These are phyloP conservation scores for Aureobasidium sp. DNA, from an alignment of 2,329 filamentous ascomycete genomes.

Conservation along the genomic window DNA sequence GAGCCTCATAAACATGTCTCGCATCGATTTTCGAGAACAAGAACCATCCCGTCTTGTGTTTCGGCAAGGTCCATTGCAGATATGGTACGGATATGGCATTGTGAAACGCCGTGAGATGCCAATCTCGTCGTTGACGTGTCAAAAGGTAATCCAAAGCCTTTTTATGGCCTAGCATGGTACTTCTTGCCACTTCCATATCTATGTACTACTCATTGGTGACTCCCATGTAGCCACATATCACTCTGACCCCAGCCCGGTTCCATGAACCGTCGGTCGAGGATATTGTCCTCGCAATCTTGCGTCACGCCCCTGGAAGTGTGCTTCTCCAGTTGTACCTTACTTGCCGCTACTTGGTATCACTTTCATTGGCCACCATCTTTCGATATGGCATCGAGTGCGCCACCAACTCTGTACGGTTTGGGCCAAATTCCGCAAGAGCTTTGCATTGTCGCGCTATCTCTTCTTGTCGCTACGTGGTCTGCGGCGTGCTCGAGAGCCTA, in stretches of 20 bases:
- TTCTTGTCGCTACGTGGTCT: constrained; percentile 12
- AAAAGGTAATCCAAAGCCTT: not conserved
- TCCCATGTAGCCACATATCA: not conserved
- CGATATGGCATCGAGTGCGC: not conserved
- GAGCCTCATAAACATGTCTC: not conserved
- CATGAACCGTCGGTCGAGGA: not conserved
- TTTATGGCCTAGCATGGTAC: not conserved
- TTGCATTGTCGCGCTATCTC: not conserved
- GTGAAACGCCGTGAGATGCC: not conserved
- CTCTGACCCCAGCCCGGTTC: not conserved
- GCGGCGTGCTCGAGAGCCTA: constrained; percentile 6
- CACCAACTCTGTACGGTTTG: not conserved
- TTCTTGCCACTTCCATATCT: not conserved
- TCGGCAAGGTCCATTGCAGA: not conserved
- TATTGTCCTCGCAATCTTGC: not conserved
- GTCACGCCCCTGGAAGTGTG: not conserved
- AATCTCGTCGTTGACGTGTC: not conserved
- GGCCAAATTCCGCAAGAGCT: not conserved
- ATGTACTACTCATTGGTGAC: not conserved
- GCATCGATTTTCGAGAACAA: not conserved
- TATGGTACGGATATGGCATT: not conserved
- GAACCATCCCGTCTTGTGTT: not conserved
- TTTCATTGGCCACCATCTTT: not conserved
- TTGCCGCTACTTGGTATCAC: not conserved
- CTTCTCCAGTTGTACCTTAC: not conserved